Evolutionary conservation across 176 grass and related monocot genomes (phyloP).

Genomic region (Oryza punctata): DNA sequence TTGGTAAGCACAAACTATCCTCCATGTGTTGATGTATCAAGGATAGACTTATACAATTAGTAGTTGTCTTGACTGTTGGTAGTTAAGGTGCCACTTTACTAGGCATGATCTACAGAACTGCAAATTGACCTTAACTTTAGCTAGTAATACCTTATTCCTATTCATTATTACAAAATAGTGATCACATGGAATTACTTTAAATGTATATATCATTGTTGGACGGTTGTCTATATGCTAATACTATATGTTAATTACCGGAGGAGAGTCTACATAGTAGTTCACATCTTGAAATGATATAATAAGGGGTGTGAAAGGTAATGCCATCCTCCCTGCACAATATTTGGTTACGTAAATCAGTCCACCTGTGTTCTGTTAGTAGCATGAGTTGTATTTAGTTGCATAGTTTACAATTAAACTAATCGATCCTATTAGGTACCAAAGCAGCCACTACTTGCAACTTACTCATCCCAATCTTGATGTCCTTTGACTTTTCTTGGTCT

Average conservation of each 20-base stretch:
- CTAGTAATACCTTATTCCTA: neutral
- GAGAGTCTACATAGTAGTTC: constrained; percentile 80
- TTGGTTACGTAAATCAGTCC: neutral
- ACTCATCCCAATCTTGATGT: neutral
- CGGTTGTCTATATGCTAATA: neutral
- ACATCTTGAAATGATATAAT: constrained; percentile 72
- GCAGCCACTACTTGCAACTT: constrained; percentile 16
- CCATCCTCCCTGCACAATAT: constrained; percentile 65
- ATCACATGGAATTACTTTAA: neutral
- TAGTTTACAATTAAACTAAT: constrained; percentile 32
- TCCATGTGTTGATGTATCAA: neutral
- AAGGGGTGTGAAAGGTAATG: constrained; percentile 78
- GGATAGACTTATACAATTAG: neutral
- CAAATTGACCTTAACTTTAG: neutral
- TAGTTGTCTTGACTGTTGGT: neutral
- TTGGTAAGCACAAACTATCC: neutral
- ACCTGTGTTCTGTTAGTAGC: neutral
- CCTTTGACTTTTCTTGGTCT: neutral
- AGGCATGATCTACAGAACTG: neutral
- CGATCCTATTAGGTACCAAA: constrained; percentile 27
- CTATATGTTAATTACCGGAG: constrained; percentile 45
- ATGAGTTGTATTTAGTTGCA: neutral
- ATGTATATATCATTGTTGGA: neutral
- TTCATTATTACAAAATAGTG: neutral
- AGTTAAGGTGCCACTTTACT: neutral